Evolutionary conservation across 805 yeast species (phyloP).

Genomic region (Candida oleophila): DNA sequence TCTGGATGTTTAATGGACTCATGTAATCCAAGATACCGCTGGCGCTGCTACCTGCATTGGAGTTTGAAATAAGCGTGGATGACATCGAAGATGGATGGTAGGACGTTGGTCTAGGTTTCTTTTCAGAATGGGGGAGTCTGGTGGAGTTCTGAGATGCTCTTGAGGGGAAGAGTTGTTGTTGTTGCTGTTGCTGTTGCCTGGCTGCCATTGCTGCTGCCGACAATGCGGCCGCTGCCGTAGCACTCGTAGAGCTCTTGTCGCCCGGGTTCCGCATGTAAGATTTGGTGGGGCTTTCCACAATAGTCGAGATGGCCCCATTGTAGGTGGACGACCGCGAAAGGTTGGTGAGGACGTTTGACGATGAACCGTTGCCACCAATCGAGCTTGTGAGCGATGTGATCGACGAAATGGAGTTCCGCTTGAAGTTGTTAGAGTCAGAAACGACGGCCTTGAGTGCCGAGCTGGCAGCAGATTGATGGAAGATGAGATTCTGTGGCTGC

Average conservation of each 20-base stretch:
- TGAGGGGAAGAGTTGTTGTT: conserved; percentile 8
- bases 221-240: conserved; percentile 4
- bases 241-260: conserved; percentile 7
- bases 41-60: conserved; percentile 10
- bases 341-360: conserved; percentile 7
- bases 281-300: conserved; percentile 43
- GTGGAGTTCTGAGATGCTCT: conserved; percentile 17
- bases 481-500: background rate
- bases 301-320: conserved; percentile 41
- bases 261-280: conserved; percentile 15
- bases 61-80: conserved; percentile 19
- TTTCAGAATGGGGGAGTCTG: conserved; percentile 43
- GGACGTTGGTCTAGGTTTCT: conserved; percentile 80
- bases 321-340: conserved; percentile 24
- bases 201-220: conserved; percentile 6
- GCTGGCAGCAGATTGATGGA: conserved; percentile 52
- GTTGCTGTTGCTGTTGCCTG: background rate
- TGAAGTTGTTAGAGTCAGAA: conserved; percentile 46
- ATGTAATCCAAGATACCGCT: conserved; percentile 31
- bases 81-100: conserved; percentile 67
- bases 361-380: background rate
- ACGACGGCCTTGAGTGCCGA: conserved; percentile 73
- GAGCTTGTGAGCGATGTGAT: conserved; percentile 11
- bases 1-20: conserved; percentile 29
- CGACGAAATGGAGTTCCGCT: conserved; percentile 16